These are phyloP conservation scores for Grigorovia transvaalensis DNA, from an alignment of 805 yeast species.

Conservation along the genomic window DNA sequence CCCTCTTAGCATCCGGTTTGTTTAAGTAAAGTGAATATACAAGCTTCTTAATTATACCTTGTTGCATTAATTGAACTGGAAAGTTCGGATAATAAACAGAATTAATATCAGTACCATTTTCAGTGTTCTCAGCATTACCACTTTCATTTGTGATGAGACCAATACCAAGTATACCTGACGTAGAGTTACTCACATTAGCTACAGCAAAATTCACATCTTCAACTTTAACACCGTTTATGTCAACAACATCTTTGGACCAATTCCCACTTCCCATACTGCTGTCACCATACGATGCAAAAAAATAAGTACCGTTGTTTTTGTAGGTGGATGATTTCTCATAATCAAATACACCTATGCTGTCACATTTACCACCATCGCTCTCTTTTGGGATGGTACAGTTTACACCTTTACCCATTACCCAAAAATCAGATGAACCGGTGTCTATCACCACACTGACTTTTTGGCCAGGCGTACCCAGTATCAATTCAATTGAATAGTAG, in stretches of 20 bases:
- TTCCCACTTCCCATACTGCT: conserved; percentile 37
- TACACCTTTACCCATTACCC: conserved; percentile 31
- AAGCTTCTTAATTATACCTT: conserved; percentile 43
- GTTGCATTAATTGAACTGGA: conserved; percentile 46
- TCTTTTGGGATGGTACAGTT: background rate
- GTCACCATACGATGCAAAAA: conserved; percentile 42
- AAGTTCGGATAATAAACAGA: conserved; percentile 37
- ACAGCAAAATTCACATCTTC: conserved; percentile 22
- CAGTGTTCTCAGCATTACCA: background rate
- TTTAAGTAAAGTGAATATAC: conserved; percentile 54
- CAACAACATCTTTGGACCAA: conserved; percentile 36
- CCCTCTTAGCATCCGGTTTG: conserved; percentile 31
- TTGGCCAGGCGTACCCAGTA: conserved; percentile 50
- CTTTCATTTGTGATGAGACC: conserved; percentile 49
- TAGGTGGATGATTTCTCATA: conserved; percentile 26
- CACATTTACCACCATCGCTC: conserved; percentile 21
- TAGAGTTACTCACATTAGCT: conserved; percentile 27
- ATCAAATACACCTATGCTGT: conserved; percentile 31
- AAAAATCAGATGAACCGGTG: conserved; percentile 70
- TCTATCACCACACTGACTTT: conserved; percentile 50
- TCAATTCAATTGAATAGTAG: conserved; percentile 33
- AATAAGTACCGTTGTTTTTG: conserved; percentile 25
- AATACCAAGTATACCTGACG: conserved; percentile 40
- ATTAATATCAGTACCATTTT: background rate
- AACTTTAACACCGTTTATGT: conserved; percentile 41